Base-by-base conservation (phyloP, 345 rosid genomes). In the Microcos paniculata region DNA sequence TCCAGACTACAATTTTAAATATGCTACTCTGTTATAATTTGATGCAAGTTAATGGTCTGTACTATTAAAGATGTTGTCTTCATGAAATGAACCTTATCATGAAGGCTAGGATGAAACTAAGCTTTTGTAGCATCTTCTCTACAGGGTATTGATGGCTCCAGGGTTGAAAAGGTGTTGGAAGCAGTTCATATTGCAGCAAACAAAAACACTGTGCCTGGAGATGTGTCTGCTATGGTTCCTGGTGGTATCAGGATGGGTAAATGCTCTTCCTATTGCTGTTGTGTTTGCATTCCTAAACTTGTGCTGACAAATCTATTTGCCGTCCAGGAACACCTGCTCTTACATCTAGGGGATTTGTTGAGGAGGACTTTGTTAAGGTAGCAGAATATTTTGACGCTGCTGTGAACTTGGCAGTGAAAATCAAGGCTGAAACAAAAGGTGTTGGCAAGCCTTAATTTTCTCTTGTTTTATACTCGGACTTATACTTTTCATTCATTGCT, bases 231-330 rank as follows among this genome's bases (percentile, higher is more conserved):
- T 68, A 96, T 96, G 99, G 99, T 96, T 82, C 99, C 99, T 38
- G 99, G 99, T 72, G 99, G 99, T 88, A 96, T 96, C 82, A 87
- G 99, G 81, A 96, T 96, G 99, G 99, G 99, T 95, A 87, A 77
- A 70, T 75, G 46, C 64, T 78, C 58, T 78, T 49, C 4, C 30
- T 70, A 18, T 35, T 56, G 33, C 35, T 3, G 46, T 28, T 45
- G 53, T 71, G 26, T 5, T 51, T 8, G 12, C 46, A 61, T 11
- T 15, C 21, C 15, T 16, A 35, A 63, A 10, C 28, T 68, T 75
- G 13, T 73, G 23, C 58, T 79, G 48, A 82, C 77, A 71, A 72
- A 66, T 51, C n/a, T 19, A 53, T 55, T 57, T 75, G 52, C 64
- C 48, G 55, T 75, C 70, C 87, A 95, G 98, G 99, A 79, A 96